Conservation (phyloP, 2,329 filamentous ascomycete species). For the Scytalidium sp. region DNA sequence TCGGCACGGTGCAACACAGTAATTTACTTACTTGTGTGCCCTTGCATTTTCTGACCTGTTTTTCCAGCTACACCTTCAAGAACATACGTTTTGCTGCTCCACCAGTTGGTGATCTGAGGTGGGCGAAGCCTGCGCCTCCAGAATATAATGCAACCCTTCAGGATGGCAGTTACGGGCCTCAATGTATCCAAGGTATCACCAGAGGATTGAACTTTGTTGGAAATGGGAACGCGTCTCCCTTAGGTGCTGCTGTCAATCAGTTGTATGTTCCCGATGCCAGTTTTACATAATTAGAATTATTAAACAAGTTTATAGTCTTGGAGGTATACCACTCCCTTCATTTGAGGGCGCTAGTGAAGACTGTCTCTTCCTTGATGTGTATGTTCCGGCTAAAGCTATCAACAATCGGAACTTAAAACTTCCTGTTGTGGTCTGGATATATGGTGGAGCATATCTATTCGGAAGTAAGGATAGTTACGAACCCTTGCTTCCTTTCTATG, state of each 20-base stretch:
- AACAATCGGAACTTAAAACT: conserved; percentile 17
- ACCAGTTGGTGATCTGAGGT: conserved; percentile 37
- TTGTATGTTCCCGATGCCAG: conserved; percentile 20
- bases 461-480: conserved; percentile 33
- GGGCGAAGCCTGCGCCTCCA: conserved; percentile 36
- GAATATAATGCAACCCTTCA: conserved; percentile 26
- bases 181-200: conserved; percentile 26
- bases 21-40: too few relatives aligned
- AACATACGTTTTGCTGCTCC: conserved; percentile 39
- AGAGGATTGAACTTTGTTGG: conserved; percentile 29
- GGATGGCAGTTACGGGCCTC: conserved; percentile 28
- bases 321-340: conserved; percentile 2
- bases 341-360: conserved; percentile 34
- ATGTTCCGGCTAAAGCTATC: conserved; percentile 37
- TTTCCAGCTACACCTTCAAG: conserved; percentile 30
- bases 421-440: conserved; percentile 45
- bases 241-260: conserved; percentile 31
- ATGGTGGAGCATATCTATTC: conserved; percentile 41
- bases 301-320: conserved; percentile 2
- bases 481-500: conserved; percentile 34
- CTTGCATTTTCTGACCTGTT: background rate
- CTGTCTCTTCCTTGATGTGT: conserved; percentile 43
- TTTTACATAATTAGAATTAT: background rate
- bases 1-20: too few relatives aligned
- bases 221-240: conserved; percentile 28